Percentiles rank a stretch among this genome's conserved stretches.
Conservation (phyloP, 2,329 filamentous ascomycete species). For the Pyricularia sp. region DNA sequence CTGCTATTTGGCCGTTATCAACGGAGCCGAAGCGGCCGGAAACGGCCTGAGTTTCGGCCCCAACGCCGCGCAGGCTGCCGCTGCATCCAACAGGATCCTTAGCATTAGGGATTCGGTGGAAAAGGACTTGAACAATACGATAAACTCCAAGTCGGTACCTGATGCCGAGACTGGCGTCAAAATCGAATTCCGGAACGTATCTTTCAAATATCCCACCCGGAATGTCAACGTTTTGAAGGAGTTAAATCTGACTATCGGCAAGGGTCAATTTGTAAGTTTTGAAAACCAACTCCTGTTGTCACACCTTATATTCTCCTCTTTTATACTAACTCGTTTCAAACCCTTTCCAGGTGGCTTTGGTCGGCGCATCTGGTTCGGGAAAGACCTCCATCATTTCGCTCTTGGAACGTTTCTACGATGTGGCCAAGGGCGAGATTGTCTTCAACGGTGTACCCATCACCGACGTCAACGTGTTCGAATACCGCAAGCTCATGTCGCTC, state of each 20-base stretch:
- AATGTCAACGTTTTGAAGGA: slow-evolving; percentile 48
- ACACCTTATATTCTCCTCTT: not conserved
- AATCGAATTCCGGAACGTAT: slow-evolving; percentile 45
- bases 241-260: slow-evolving; percentile 54
- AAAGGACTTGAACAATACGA: slow-evolving; percentile 19
- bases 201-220: slow-evolving; percentile 53
- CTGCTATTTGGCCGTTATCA: slow-evolving; percentile 56
- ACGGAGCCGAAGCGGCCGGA: slow-evolving; percentile 58
- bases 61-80: slow-evolving; percentile 50
- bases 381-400: slow-evolving; percentile 60
- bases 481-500: slow-evolving; percentile 56
- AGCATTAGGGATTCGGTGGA: slow-evolving; percentile 35
- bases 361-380: slow-evolving; percentile 61
- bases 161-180: slow-evolving; percentile 39
- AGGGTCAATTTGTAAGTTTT: slow-evolving; percentile 49
- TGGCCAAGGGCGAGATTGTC: slow-evolving; percentile 52
- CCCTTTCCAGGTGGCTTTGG: slow-evolving; percentile 39
- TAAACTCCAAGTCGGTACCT: slow-evolving; percentile 22
- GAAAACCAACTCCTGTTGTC: not conserved
- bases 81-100: slow-evolving; percentile 51
- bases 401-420: slow-evolving; percentile 62
- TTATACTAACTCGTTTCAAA: not conserved
- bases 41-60: slow-evolving; percentile 59
- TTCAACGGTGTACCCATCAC: slow-evolving; percentile 53
- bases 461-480: slow-evolving; percentile 48